A percentile compares a stretch with the other conserved stretches of the same genome.
Evolutionary conservation across 2,329 filamentous ascomycete species (phyloP).

Genomic region (Neurospora sp.): DNA sequence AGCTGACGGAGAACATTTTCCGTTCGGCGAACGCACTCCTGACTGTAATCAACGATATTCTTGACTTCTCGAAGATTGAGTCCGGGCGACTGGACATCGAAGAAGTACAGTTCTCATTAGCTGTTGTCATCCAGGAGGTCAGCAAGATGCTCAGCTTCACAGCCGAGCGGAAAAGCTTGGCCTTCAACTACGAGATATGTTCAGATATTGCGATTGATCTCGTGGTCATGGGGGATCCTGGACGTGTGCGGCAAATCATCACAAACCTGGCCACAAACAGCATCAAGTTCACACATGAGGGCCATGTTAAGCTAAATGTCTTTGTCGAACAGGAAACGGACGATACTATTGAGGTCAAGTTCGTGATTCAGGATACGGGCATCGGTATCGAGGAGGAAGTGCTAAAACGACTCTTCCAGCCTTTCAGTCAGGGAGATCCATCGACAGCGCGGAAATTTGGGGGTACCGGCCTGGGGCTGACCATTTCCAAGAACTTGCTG

Average conservation of each 20-base stretch:
- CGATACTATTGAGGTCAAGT: slow-evolving; percentile 58
- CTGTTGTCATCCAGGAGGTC: slow-evolving; percentile 66
- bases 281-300: slow-evolving; percentile 65
- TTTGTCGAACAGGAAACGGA: slow-evolving; percentile 52
- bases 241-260: slow-evolving; percentile 73
- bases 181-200: slow-evolving; percentile 57
- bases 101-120: slow-evolving; percentile 70
- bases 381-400: slow-evolving; percentile 77
- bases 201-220: slow-evolving; percentile 55
- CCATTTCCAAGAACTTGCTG: slow-evolving; percentile 72
- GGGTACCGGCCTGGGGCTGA: slow-evolving; percentile 67
- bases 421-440: slow-evolving; percentile 74
- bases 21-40: slow-evolving; percentile 71
- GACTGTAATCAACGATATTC: slow-evolving; percentile 83
- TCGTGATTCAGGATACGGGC: slow-evolving; percentile 67
- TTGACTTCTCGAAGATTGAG: slow-evolving; percentile 83
- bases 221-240: slow-evolving; percentile 79
- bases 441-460: slow-evolving; percentile 72
- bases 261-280: slow-evolving; percentile 71
- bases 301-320: slow-evolving; percentile 58
- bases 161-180: slow-evolving; percentile 68
- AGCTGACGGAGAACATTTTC: slow-evolving; percentile 70
- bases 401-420: slow-evolving; percentile 62
- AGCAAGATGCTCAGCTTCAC: slow-evolving; percentile 83
- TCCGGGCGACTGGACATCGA: slow-evolving; percentile 69